Evolutionary conservation across 495 filamentous ascomycete genomes (phyloP).

Genomic region (Chaetomium tenue): DNA sequence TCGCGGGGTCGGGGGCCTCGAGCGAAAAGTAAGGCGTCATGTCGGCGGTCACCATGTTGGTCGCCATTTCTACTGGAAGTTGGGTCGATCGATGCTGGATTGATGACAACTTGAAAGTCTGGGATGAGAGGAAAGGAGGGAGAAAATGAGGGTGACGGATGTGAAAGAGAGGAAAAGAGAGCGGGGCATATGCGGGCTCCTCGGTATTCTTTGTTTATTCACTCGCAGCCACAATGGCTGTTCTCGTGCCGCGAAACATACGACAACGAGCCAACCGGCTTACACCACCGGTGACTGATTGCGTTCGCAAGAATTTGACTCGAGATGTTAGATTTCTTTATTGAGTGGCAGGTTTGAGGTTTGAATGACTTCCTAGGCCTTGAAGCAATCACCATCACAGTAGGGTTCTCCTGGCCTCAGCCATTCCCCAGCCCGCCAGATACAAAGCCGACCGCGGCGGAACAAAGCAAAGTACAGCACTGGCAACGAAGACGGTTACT

Average conservation of each 20-base stretch:
- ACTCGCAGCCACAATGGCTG: background rate
- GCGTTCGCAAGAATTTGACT: too few species aligned
- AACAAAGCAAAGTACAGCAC: too few species aligned
- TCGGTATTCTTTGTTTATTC: constrained; percentile 4
- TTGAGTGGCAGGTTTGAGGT: too few species aligned
- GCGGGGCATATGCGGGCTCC: constrained; percentile 3
- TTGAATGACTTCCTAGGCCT: too few species aligned
- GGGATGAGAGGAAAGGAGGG: background rate
- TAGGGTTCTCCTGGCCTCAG: too few species aligned
- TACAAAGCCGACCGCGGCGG: too few species aligned
- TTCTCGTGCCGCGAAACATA: background rate
- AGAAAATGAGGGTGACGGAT: background rate
- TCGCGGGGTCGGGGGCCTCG: background rate
- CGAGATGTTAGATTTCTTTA: too few species aligned
- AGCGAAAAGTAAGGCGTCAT: constrained; percentile 4
- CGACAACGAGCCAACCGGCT: too few species aligned
- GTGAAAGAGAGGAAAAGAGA: constrained; percentile 1
- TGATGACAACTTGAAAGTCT: background rate
- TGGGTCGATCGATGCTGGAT: background rate
- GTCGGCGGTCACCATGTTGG: background rate
- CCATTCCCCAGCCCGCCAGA: too few species aligned
- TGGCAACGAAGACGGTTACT: too few species aligned
- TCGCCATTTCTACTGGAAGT: background rate
- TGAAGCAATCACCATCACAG: too few species aligned
- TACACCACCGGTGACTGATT: too few species aligned